These are phyloP conservation scores for Globisporangium perplexum DNA, from an alignment of 352 stramenopile genomes.

Conservation along the genomic window DNA sequence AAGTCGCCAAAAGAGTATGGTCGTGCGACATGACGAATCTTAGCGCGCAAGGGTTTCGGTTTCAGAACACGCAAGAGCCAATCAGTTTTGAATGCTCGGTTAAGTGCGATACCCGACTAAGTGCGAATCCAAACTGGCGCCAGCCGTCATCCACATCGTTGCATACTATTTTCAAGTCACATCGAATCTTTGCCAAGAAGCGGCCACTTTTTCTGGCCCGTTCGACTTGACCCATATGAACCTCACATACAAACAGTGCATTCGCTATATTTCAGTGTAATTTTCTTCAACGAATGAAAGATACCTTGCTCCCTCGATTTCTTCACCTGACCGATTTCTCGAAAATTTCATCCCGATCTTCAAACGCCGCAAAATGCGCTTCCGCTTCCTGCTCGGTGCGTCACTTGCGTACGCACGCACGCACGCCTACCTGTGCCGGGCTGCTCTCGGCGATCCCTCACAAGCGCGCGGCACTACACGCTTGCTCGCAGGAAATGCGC, in stretches of 20 bases:
- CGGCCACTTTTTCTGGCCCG: background rate
- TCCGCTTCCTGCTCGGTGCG: slow-evolving; percentile 34
- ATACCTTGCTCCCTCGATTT: too few relatives aligned
- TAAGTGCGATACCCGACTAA: background rate
- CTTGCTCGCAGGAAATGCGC: slow-evolving; percentile 30
- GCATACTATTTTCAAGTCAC: background rate
- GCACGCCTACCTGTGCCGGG: too few relatives aligned
- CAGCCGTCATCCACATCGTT: too few relatives aligned
- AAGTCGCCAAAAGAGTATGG: background rate
- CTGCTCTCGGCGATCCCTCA: too few relatives aligned
- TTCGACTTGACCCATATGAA: background rate
- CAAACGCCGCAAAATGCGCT: slow-evolving; percentile 15
- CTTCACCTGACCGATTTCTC: too few relatives aligned
- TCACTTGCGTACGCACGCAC: too few relatives aligned
- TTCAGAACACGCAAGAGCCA: background rate
- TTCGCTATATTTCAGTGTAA: too few relatives aligned
- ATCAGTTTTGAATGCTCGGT: background rate
- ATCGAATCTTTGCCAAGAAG: background rate
- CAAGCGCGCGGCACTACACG: too few relatives aligned
- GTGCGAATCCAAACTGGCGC: background rate
- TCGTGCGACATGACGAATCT: slow-evolving; percentile 1
- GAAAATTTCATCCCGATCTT: background rate
- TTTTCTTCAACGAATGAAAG: too few relatives aligned
- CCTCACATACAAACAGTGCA: too few relatives aligned
- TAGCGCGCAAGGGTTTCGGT: background rate